Conservation (phyloP, 495 filamentous ascomycete genomes). For the Neurospora tetraspora region DNA sequence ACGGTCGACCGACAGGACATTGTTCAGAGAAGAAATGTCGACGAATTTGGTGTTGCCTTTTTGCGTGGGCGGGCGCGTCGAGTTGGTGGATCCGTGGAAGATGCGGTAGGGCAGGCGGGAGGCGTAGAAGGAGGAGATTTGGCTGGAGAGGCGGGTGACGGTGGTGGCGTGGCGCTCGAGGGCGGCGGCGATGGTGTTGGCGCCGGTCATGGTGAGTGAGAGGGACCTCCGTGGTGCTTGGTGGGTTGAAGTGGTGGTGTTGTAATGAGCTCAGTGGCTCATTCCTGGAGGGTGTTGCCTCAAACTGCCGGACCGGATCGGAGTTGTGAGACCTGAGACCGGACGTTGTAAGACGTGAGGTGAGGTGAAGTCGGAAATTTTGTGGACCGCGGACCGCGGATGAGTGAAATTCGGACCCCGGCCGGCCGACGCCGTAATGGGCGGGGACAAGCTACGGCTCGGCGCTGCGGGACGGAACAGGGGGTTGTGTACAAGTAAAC, state of each 20-base stretch:
- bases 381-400: background rate
- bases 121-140: background rate
- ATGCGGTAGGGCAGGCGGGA: constrained; percentile 50
- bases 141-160: background rate
- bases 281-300: too few species aligned
- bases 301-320: background rate
- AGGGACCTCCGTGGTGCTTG: background rate
- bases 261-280: too few species aligned
- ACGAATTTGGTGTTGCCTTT: constrained; percentile 18
- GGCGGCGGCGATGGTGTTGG: constrained; percentile 42
- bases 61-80: constrained; percentile 51
- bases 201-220: background rate
- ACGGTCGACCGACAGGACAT: constrained; percentile 33
- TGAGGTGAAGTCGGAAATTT: background rate
- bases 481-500: background rate
- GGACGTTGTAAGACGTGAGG: background rate
- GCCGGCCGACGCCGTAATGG: background rate
- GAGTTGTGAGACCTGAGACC: background rate
- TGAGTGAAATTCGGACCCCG: background rate
- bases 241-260: too few species aligned
- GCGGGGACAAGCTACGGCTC: background rate
- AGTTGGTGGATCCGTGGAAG: constrained; percentile 66
- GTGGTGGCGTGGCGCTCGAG: constrained; percentile 35
- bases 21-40: constrained; percentile 30
- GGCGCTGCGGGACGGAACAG: background rate